Percentiles rank a stretch among this genome's conserved stretches.
Conservation (phyloP, 2,329 filamentous ascomycete genomes). For the Capronia americana region DNA sequence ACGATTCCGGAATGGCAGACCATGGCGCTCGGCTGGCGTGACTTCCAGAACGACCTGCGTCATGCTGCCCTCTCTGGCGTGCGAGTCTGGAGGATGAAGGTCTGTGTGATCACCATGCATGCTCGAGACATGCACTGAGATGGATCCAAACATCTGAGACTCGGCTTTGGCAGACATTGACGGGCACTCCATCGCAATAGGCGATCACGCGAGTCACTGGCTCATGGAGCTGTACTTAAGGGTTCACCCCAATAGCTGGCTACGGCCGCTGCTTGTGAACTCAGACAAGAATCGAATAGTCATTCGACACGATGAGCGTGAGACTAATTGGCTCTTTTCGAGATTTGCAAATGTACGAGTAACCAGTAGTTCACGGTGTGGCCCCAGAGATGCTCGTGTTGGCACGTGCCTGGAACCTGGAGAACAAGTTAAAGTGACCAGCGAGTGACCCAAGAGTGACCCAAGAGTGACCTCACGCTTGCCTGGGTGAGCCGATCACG, state of each 20-base stretch:
- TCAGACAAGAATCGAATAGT: not conserved
- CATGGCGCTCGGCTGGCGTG: slow-evolving; percentile 29
- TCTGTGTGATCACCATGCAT: slow-evolving; percentile 20
- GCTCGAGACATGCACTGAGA: not conserved
- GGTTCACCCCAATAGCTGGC: too few species aligned
- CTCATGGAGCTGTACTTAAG: not conserved
- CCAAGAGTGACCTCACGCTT: not conserved
- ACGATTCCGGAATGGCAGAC: slow-evolving; percentile 17
- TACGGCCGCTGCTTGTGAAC: not conserved
- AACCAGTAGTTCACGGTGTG: not conserved
- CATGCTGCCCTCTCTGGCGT: slow-evolving; percentile 29
- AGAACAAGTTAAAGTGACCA: too few species aligned
- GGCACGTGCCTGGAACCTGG: not conserved
- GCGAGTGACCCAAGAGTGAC: too few species aligned
- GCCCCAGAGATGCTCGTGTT: not conserved
- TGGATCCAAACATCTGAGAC: not conserved
- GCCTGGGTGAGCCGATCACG: not conserved
- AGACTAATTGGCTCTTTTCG: not conserved
- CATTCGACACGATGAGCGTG: not conserved
- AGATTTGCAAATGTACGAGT: not conserved
- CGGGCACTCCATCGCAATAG: not conserved
- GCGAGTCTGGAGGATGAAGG: slow-evolving; percentile 36
- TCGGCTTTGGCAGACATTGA: not conserved
- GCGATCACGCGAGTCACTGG: not conserved
- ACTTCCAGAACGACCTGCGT: slow-evolving; percentile 31